These are phyloP conservation scores for Phyllosticta ampelicida DNA, from an alignment of 2,329 filamentous ascomycete species.

Conservation along the genomic window DNA sequence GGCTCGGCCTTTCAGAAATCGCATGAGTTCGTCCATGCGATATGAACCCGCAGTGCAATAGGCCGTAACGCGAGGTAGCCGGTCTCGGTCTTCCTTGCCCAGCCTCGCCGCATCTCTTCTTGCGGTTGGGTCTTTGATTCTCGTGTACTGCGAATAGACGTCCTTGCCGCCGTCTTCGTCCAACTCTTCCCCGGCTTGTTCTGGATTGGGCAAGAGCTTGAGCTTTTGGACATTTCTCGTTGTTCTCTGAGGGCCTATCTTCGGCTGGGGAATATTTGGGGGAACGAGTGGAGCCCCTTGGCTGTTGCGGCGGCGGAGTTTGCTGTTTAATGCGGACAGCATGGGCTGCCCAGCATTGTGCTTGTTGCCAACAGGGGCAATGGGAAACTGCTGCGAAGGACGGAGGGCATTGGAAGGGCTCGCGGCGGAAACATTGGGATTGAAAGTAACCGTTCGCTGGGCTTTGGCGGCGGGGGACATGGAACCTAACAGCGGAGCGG, in stretches of 20 bases:
- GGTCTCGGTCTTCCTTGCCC: slow-evolving; percentile 83
- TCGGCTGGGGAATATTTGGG: slow-evolving; percentile 40
- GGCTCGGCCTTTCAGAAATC: slow-evolving; percentile 75
- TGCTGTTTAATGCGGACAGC: slow-evolving; percentile 75
- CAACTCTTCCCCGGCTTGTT: slow-evolving; percentile 59
- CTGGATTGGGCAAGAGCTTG: slow-evolving; percentile 88
- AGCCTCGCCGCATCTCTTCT: slow-evolving; percentile 82
- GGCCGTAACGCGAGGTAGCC: slow-evolving; percentile 82
- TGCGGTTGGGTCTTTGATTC: slow-evolving; percentile 93
- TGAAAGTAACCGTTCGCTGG: slow-evolving; percentile 64
- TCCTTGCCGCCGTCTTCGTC: slow-evolving; percentile 91
- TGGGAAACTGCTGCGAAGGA: slow-evolving; percentile 19
- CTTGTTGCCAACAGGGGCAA: slow-evolving; percentile 19
- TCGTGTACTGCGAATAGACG: slow-evolving; percentile 94
- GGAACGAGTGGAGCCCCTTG: slow-evolving; percentile 50
- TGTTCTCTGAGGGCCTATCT: slow-evolving; percentile 89
- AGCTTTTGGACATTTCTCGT: slow-evolving; percentile 95
- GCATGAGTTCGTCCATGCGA: slow-evolving; percentile 78
- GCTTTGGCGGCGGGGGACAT: slow-evolving; percentile 26
- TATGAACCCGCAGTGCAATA: slow-evolving; percentile 94
- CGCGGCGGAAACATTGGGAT: slow-evolving; percentile 45
- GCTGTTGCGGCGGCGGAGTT: slow-evolving; percentile 76
- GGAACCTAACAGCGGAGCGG: slow-evolving; percentile 27
- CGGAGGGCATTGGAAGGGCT: slow-evolving; percentile 30
- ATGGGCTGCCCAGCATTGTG: slow-evolving; percentile 25